phyloP scores from a whole-genome alignment of 306 rosid genomes.

The Macrotyloma uniflorum region DNA sequence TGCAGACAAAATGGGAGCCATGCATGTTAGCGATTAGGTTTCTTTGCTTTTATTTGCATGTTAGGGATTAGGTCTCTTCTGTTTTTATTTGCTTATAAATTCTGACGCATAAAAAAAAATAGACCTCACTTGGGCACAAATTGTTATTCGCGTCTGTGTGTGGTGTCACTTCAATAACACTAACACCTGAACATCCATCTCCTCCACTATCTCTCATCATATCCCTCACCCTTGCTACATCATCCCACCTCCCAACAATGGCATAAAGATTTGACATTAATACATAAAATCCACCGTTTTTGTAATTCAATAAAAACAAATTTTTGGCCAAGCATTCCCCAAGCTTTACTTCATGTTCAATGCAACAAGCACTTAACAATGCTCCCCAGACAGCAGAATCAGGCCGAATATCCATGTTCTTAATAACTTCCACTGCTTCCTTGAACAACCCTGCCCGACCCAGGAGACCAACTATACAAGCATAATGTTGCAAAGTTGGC shows the following conservation, averaged over 20 bases:
- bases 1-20: too few species aligned
- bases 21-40: too few species aligned
- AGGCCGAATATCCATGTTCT: conserved; percentile 61
- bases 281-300: conserved; percentile 67
- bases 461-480: conserved; percentile 68
- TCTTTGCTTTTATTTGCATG: too few species aligned
- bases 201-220: conserved; percentile 76
- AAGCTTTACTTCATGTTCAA: conserved; percentile 67
- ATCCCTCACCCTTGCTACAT: conserved; percentile 76
- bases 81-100: too few species aligned
- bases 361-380: conserved; percentile 70
- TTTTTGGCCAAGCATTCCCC: conserved; percentile 72
- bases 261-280: conserved; percentile 84
- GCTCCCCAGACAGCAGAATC: conserved; percentile 85
- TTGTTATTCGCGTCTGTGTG: conserved; percentile 30
- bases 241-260: conserved; percentile 70
- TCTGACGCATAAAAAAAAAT: neutral
- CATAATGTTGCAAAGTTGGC: conserved; percentile 76
- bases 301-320: conserved; percentile 55
- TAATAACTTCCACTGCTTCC: conserved; percentile 61
- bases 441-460: conserved; percentile 69
- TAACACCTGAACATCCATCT: conserved; percentile 65
- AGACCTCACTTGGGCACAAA: conserved; percentile 8
- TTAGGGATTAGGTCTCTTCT: too few species aligned
- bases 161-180: conserved; percentile 55